phyloP scores from a whole-genome alignment of 305 asterid genomes.

The Nicotiana rustica region DNA sequence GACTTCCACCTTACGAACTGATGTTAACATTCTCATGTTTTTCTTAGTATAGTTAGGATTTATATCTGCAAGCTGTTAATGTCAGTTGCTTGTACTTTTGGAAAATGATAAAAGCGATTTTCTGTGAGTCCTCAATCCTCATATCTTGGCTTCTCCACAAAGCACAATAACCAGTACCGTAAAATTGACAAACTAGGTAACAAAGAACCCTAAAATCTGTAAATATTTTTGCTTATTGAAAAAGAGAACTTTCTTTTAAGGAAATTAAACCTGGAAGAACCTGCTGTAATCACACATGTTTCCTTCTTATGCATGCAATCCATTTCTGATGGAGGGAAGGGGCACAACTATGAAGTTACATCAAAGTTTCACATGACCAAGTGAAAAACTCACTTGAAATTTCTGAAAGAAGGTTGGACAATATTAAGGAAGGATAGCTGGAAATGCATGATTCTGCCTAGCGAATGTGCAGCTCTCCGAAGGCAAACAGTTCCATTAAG shows the following conservation, averaged over 20 bases:
- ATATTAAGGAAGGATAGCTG: slow-evolving; percentile 30
- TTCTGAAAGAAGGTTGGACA: slow-evolving; percentile 32
- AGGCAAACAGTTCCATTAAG: slow-evolving; percentile 27
- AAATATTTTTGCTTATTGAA: neutral
- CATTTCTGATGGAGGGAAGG: slow-evolving; percentile 27
- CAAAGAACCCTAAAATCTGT: neutral
- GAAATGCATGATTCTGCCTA: slow-evolving; percentile 30
- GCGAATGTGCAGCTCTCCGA: slow-evolving; percentile 32
- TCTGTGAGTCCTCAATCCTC: neutral
- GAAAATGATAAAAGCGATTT: neutral
- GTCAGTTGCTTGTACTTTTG: neutral
- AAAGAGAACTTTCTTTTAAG: neutral
- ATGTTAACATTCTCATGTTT: neutral
- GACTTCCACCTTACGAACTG: neutral
- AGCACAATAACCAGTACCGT: neutral
- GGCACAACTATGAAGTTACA: slow-evolving; percentile 14
- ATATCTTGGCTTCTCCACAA: neutral
- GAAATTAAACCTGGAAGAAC: slow-evolving; percentile 16
- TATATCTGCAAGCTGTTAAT: neutral
- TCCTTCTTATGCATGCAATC: slow-evolving; percentile 22
- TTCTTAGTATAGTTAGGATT: neutral
- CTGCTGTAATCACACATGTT: neutral
- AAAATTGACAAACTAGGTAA: neutral
- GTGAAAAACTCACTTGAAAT: slow-evolving; percentile 32
- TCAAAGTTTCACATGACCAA: slow-evolving; percentile 23